phyloP scores from a whole-genome alignment of 352 stramenopile genomes.

The Globisporangium viniferum region DNA sequence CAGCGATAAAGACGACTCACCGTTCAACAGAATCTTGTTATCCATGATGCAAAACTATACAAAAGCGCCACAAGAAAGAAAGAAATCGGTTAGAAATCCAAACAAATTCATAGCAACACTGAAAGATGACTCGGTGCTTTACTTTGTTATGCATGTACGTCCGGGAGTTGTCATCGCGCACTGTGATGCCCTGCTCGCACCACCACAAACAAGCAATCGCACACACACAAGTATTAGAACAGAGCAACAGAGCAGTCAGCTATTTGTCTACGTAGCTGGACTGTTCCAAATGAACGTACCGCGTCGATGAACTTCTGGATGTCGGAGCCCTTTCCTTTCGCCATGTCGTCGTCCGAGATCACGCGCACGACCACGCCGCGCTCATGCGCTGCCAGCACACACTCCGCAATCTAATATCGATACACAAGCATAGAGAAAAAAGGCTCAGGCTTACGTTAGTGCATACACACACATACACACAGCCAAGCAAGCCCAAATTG shows the following conservation, averaged over 20 bases:
- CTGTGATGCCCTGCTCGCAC: conserved; percentile 43
- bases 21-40: conserved; percentile 54
- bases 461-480: not conserved
- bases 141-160: conserved; percentile 81
- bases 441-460: too few species aligned
- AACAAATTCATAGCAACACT: not conserved
- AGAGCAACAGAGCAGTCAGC: not conserved
- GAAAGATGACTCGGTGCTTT: not conserved
- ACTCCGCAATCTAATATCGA: conserved; percentile 43
- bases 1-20: conserved; percentile 15
- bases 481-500: not conserved
- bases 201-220: not conserved
- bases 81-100: not conserved
- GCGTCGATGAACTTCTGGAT: conserved; percentile 75
- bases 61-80: not conserved
- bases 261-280: too few species aligned
- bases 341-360: conserved; percentile 65
- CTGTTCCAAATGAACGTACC: conserved; percentile 21
- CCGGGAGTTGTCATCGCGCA: conserved; percentile 50
- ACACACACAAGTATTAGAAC: not conserved
- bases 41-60: conserved; percentile 70
- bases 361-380: conserved; percentile 52
- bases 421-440: not conserved
- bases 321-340: conserved; percentile 55
- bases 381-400: conserved; percentile 49